Conservation (phyloP, 768 basidiomycete species). For the Amanita thiersii region DNA sequence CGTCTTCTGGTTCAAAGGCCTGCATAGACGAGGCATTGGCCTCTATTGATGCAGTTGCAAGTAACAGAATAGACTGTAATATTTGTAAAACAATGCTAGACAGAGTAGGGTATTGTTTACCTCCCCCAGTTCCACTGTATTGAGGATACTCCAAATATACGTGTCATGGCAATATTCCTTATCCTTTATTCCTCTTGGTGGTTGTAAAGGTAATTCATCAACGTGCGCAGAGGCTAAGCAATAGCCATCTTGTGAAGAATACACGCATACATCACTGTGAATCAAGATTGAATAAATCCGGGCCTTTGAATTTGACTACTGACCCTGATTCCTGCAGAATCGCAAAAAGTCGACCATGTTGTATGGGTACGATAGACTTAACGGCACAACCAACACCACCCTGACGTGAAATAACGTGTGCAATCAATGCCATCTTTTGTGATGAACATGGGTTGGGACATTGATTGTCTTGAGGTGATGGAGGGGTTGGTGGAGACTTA, state of each 20-base stretch:
- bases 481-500: conserved; percentile 29
- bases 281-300: conserved; percentile 7
- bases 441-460: background rate
- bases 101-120: conserved; percentile 17
- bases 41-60: conserved; percentile 39
- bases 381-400: conserved; percentile 31
- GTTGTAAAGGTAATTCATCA: conserved; percentile 1
- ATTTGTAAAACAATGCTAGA: conserved; percentile 7
- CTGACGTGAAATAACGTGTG: conserved; percentile 39
- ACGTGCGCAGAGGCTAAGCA: conserved; percentile 18
- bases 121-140: conserved; percentile 29
- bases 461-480: conserved; percentile 22
- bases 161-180: conserved; percentile 22
- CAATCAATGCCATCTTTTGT: conserved; percentile 1
- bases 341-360: conserved; percentile 33
- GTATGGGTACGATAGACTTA: conserved; percentile 36
- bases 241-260: conserved; percentile 44
- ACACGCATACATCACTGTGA: conserved; percentile 44
- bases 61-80: conserved; percentile 29
- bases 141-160: conserved; percentile 37
- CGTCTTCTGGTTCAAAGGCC: conserved; percentile 22
- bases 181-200: conserved; percentile 22
- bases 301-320: conserved; percentile 12
- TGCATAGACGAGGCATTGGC: conserved; percentile 20
- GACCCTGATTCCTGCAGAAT: conserved; percentile 65